A percentile compares a stretch with the other conserved stretches of the same genome.
Conservation (phyloP, 2,329 filamentous ascomycete genomes). For the Trichoderma oligosporum region DNA sequence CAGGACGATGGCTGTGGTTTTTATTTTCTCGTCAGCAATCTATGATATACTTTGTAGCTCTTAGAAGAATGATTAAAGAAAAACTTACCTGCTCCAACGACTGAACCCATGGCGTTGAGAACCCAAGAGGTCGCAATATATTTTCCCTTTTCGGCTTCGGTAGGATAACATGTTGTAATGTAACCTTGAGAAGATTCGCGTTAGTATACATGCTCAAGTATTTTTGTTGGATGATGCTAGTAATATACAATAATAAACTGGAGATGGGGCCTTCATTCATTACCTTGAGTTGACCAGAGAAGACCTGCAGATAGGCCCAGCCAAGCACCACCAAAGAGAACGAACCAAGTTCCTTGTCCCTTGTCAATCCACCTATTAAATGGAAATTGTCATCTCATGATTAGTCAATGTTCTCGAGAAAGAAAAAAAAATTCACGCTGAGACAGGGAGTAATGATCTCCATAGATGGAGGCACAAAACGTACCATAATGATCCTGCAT, state of each 20-base stretch:
- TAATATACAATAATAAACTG: too few relatives aligned
- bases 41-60: too few relatives aligned
- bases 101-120: conserved; percentile 88
- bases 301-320: conserved; percentile 42
- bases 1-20: conserved; percentile 8
- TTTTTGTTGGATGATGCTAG: neutral
- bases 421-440: too few relatives aligned
- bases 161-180: conserved; percentile 86
- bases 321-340: conserved; percentile 64
- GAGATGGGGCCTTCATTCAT: too few relatives aligned
- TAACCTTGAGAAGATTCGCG: neutral
- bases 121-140: conserved; percentile 93
- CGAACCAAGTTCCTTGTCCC: conserved; percentile 45
- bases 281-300: conserved; percentile 77
- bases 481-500: conserved; percentile 18
- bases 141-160: conserved; percentile 75
- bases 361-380: conserved; percentile 14
- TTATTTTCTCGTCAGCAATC: neutral
- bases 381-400: conserved; percentile 39
- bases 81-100: conserved; percentile 59
- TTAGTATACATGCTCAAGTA: neutral
- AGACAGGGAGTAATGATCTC: too few relatives aligned
- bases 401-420: conserved; percentile 59
- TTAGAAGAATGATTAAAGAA: neutral
- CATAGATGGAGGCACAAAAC: too few relatives aligned